phyloP scores from a whole-genome alignment of 371 early-diverging fungal genomes.

The Actinomortierella wolfii region DNA sequence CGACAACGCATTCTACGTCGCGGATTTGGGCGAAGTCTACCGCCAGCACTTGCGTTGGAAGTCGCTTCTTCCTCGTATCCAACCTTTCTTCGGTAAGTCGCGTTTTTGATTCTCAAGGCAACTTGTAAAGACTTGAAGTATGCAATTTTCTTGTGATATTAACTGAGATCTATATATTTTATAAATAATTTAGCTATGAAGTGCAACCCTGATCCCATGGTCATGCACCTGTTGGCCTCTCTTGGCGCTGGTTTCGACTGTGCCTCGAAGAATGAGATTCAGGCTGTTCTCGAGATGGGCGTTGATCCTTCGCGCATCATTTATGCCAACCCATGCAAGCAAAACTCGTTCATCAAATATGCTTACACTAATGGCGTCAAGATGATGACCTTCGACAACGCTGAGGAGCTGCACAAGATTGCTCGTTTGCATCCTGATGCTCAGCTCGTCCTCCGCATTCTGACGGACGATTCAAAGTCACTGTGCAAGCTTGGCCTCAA shows the following conservation, averaged over 20 bases:
- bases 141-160: background rate
- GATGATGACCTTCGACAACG: constrained; percentile 98
- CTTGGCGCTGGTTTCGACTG: constrained; percentile 95
- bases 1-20: constrained; percentile 94
- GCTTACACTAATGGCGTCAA: constrained; percentile 78
- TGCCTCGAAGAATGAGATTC: constrained; percentile 88
- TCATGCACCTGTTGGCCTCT: constrained; percentile 82
- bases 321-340: constrained; percentile 99
- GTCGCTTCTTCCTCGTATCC: constrained; percentile 83
- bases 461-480: constrained; percentile 94
- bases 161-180: background rate
- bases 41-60: constrained; percentile 89
- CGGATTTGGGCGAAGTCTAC: constrained; percentile 87
- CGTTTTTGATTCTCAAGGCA: background rate
- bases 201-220: constrained; percentile 91
- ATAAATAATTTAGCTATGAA: constrained; percentile 78
- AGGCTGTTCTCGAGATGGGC: constrained; percentile 79
- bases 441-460: constrained; percentile 88
- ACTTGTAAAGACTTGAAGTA: background rate
- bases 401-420: constrained; percentile 95
- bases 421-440: constrained; percentile 81
- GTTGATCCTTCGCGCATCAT: constrained; percentile 84
- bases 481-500: constrained; percentile 94
- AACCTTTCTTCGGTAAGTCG: constrained; percentile 91
- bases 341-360: constrained; percentile 89